phyloP scores from a whole-genome alignment of 2,329 filamentous ascomycete genomes.

The Cladosporium austrohemisphaericum region DNA sequence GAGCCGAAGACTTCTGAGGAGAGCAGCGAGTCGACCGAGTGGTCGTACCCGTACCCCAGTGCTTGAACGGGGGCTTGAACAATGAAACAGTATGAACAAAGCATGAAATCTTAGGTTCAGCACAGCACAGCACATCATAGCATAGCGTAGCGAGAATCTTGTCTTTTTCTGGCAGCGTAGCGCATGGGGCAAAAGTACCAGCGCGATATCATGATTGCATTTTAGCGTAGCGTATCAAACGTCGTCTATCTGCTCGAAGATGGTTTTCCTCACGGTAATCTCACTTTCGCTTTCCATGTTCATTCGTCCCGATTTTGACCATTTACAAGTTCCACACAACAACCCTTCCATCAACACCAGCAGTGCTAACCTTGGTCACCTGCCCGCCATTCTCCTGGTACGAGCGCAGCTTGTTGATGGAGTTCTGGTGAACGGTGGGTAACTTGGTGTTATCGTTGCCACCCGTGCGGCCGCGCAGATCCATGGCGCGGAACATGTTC shows the following conservation, averaged over 20 bases:
- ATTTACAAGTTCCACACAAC: conserved; percentile 47
- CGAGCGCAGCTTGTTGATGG: conserved; percentile 76
- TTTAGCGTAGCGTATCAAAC: not conserved
- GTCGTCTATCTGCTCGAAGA: not conserved
- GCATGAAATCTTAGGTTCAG: not conserved
- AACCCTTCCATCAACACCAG: conserved; percentile 46
- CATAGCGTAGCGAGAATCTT: not conserved
- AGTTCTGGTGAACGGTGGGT: conserved; percentile 95
- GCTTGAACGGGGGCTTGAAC: not conserved
- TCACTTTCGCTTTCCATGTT: not conserved
- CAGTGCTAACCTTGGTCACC: conserved; percentile 73
- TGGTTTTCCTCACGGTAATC: not conserved
- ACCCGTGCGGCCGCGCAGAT: conserved; percentile 79
- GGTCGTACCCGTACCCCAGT: conserved; percentile 4
- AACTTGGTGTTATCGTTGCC: conserved; percentile 87
- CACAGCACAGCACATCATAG: not conserved
- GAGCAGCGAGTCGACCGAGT: not conserved
- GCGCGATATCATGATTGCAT: too few relatives aligned
- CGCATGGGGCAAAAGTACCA: too few relatives aligned
- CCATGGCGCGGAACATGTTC: conserved; percentile 99
- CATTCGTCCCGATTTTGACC: too few relatives aligned
- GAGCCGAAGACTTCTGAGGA: not conserved
- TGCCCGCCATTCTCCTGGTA: conserved; percentile 60
- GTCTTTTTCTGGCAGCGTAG: too few relatives aligned
- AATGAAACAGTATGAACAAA: too few relatives aligned